Evolutionary conservation across 1,139 yeast species (phyloP).

Genomic region (Suhomyces terraborum): DNA sequence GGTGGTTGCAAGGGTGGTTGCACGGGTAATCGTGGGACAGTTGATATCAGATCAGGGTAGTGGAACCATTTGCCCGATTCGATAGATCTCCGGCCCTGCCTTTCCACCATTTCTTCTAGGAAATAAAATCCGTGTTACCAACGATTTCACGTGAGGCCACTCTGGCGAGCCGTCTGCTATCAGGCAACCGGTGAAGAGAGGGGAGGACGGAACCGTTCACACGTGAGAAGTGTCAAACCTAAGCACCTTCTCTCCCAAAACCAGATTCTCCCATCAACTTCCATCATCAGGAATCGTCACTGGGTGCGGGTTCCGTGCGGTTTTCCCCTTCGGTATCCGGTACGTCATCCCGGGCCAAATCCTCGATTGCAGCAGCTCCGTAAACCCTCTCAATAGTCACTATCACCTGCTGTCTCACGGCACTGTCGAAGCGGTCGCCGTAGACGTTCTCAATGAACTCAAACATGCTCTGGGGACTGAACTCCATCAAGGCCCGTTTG

Average conservation of each 20-base stretch:
- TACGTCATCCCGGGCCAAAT: slow-evolving; percentile 2
- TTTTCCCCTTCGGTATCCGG: slow-evolving; percentile 3
- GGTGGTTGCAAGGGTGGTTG: no score
- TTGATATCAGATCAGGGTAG: no score
- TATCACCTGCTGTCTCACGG: slow-evolving; percentile 24
- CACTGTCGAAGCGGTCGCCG: slow-evolving; percentile 29
- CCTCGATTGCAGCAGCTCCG: slow-evolving; percentile 17
- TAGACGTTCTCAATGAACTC: slow-evolving; percentile 31
- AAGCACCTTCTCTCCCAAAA: no score
- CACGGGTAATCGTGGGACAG: no score
- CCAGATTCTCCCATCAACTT: no score
- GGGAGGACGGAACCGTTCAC: not conserved
- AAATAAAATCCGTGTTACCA: no score
- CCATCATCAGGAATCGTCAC: not conserved
- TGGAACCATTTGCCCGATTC: no score
- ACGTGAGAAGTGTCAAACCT: not conserved
- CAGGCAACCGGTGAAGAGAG: not conserved
- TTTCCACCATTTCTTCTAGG: no score
- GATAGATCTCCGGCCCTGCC: no score
- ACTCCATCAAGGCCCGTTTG: slow-evolving; percentile 36
- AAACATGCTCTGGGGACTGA: slow-evolving; percentile 33
- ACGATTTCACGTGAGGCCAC: no score
- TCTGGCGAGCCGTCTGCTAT: no score
- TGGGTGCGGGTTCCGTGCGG: not conserved
- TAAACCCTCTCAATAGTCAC: slow-evolving; percentile 33